Evolutionary conservation across 1,284 basidiomycete species (phyloP).

Genomic region (Apiotrichum mycotoxinovorans): DNA sequence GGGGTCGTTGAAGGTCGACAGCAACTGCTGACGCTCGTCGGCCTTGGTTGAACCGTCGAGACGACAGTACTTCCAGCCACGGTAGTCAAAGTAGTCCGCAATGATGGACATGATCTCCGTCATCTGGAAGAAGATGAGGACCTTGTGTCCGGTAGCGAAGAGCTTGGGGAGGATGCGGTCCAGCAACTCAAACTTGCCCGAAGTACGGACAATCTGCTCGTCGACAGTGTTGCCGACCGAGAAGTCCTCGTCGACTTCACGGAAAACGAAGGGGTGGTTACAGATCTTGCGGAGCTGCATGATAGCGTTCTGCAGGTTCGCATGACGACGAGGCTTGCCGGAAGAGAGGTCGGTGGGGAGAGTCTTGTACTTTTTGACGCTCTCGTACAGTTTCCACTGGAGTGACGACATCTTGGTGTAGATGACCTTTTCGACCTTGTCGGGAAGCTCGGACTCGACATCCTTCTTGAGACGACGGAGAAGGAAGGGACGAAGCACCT

Average conservation of each 20-base stretch:
- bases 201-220: conserved; percentile 79
- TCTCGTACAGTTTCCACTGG: conserved; percentile 91
- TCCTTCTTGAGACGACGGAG: conserved; percentile 96
- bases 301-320: conserved; percentile 82
- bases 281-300: conserved; percentile 99
- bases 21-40: conserved; percentile 88
- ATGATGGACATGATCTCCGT: conserved; percentile 99
- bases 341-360: conserved; percentile 46
- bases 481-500: conserved; percentile 96
- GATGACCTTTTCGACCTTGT: conserved; percentile 99
- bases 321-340: conserved; percentile 40
- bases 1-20: conserved; percentile 87
- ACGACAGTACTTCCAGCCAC: conserved; percentile 86
- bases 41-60: conserved; percentile 98
- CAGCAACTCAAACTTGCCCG: conserved; percentile 95
- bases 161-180: conserved; percentile 92
- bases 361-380: conserved; percentile 70
- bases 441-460: conserved; percentile 93
- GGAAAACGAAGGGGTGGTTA: conserved; percentile 95
- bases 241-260: conserved; percentile 72
- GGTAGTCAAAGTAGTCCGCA: conserved; percentile 93
- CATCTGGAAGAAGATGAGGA: conserved; percentile 99
- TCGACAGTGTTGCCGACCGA: conserved; percentile 62
- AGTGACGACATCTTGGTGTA: conserved; percentile 95
- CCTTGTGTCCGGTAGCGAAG: conserved; percentile 82